Percentiles rank a stretch among this genome's conserved stretches.
Evolutionary conservation across 179 eudicot genomes (phyloP).

Genomic region (Beta corolliflora): DNA sequence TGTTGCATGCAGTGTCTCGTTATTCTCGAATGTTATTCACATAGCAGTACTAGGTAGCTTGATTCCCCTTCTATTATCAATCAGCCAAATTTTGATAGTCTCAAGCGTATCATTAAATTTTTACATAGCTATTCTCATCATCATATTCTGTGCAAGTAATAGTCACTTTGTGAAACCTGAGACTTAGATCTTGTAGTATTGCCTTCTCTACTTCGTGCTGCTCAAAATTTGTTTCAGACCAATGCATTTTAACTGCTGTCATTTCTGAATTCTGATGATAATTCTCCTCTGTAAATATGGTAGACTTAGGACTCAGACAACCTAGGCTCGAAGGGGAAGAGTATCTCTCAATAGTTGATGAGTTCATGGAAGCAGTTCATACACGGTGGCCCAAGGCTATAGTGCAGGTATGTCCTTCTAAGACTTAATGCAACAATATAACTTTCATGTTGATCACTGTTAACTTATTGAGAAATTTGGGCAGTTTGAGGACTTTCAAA

Average conservation of each 20-base stretch:
- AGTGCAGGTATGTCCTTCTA: constrained; percentile 72
- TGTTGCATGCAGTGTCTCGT: constrained; percentile 11
- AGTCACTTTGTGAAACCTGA: constrained; percentile 14
- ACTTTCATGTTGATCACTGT: constrained; percentile 4
- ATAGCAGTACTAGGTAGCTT: background rate
- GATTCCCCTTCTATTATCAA: background rate
- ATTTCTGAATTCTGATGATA: constrained; percentile 21
- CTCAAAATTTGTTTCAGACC: background rate
- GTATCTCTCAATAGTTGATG: constrained; percentile 82
- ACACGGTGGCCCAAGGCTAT: constrained; percentile 99
- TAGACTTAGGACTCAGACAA: constrained; percentile 94
- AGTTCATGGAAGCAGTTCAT: constrained; percentile 95
- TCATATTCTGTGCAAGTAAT: background rate
- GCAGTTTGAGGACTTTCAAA: constrained; percentile 99
- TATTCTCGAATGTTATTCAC: constrained; percentile 4
- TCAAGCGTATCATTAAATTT: background rate
- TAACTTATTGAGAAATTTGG: constrained; percentile 23
- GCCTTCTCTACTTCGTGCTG: constrained; percentile 1
- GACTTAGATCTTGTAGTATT: background rate
- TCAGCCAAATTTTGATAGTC: background rate
- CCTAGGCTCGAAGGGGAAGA: constrained; percentile 97
- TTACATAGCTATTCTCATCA: background rate
- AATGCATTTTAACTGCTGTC: background rate
- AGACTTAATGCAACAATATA: background rate
- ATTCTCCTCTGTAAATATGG: constrained; percentile 32